Conservation (phyloP, 805 yeast species). For the Nakazawaea ishiwadae region DNA sequence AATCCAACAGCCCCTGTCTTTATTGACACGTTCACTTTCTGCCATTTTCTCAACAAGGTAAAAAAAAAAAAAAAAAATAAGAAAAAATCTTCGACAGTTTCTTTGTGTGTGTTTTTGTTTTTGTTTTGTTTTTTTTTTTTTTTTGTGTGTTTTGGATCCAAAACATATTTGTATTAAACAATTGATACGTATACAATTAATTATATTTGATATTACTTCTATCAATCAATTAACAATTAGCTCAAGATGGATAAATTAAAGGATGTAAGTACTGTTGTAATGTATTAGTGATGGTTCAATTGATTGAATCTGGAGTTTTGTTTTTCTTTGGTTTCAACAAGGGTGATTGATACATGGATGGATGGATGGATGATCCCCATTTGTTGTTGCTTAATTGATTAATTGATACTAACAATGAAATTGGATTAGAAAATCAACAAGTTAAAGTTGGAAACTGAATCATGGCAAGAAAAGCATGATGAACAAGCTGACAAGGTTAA, state of each 20-base stretch:
- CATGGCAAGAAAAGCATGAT: conserved; percentile 96
- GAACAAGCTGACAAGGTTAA: conserved; percentile 77
- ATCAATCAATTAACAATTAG: neutral
- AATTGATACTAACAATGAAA: neutral
- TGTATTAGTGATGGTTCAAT: too few species aligned
- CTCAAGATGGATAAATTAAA: conserved; percentile 51
- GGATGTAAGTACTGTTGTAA: conserved; percentile 40
- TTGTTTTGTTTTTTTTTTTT: too few species aligned
- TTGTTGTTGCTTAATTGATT: neutral
- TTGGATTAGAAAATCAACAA: conserved; percentile 67
- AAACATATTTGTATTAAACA: neutral
- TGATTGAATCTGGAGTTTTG: neutral
- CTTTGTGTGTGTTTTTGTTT: too few species aligned
- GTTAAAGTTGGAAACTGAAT: conserved; percentile 91
- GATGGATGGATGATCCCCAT: neutral
- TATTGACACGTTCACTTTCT: too few species aligned
- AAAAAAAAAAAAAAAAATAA: too few species aligned
- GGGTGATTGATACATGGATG: neutral
- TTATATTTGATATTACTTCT: too few species aligned
- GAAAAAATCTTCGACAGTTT: too few species aligned
- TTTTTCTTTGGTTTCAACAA: neutral
- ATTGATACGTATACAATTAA: too few species aligned
- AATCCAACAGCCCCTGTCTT: too few species aligned
- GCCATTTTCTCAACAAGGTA: too few species aligned
- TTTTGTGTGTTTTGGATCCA: neutral